These are phyloP conservation scores for Dendryphion nanum DNA, from an alignment of 2,329 filamentous ascomycete species.

Conservation along the genomic window DNA sequence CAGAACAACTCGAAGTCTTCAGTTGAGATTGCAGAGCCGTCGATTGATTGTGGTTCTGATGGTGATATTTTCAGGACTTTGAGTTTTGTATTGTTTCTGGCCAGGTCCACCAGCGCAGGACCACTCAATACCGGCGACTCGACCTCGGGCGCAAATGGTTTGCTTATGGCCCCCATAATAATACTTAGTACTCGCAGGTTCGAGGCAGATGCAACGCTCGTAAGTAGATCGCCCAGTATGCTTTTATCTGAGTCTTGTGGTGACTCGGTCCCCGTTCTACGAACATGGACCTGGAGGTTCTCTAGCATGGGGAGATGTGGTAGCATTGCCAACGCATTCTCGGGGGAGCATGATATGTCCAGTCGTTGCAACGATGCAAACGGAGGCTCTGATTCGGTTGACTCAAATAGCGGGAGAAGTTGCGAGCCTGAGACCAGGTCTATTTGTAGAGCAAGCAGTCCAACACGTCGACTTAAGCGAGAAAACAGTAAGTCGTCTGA, in stretches of 20 bases:
- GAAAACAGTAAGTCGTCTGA: slow-evolving; percentile 26
- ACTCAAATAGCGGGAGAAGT: slow-evolving; percentile 20
- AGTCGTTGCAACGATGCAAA: slow-evolving; percentile 23
- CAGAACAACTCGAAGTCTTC: slow-evolving; percentile 29
- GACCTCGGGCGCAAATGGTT: slow-evolving; percentile 22
- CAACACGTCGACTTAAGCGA: slow-evolving; percentile 21
- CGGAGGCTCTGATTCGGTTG: slow-evolving; percentile 12
- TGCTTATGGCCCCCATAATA: slow-evolving; percentile 22
- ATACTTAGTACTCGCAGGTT: slow-evolving; percentile 22
- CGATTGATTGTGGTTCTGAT: slow-evolving; percentile 25
- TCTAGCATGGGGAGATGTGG: slow-evolving; percentile 20
- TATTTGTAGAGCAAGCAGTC: slow-evolving; percentile 27
- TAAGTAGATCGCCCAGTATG: slow-evolving; percentile 22
- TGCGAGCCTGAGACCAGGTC: slow-evolving; percentile 29
- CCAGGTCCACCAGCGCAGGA: slow-evolving; percentile 17
- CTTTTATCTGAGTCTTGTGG: slow-evolving; percentile 14
- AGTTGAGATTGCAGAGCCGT: slow-evolving; percentile 25
- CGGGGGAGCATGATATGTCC: slow-evolving; percentile 32
- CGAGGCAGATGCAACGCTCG: slow-evolving; percentile 12
- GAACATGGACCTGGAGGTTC: slow-evolving; percentile 28
- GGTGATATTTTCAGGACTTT: slow-evolving; percentile 25
- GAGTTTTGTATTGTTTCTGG: slow-evolving; percentile 19
- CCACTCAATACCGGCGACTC: slow-evolving; percentile 22
- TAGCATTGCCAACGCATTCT: slow-evolving; percentile 27
- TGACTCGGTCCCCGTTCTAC: slow-evolving; percentile 19